These are phyloP conservation scores for Graphium sp. DNA, from an alignment of 2,329 filamentous ascomycete genomes.

Conservation along the genomic window DNA sequence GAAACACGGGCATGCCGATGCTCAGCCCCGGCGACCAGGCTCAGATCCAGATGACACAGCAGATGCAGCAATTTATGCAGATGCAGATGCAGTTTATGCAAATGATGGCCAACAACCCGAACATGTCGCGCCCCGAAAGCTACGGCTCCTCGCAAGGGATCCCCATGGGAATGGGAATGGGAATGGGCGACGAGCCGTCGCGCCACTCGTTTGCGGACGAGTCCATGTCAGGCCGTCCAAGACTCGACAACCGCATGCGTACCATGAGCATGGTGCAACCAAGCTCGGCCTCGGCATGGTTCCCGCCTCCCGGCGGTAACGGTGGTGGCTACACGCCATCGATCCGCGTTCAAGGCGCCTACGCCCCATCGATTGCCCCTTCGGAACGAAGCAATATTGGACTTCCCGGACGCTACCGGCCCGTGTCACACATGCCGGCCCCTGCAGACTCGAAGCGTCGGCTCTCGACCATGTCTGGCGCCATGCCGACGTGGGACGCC, in stretches of 20 bases:
- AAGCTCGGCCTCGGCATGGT: slow-evolving; percentile 38
- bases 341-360: slow-evolving; percentile 38
- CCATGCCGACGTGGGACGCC: slow-evolving; percentile 14
- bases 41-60: slow-evolving; percentile 65
- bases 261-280: slow-evolving; percentile 78
- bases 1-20: slow-evolving; percentile 15
- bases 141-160: no score
- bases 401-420: slow-evolving; percentile 75
- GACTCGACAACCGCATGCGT: slow-evolving; percentile 32
- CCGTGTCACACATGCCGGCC: slow-evolving; percentile 52
- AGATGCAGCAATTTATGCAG: slow-evolving; percentile 79
- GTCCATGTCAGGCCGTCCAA: slow-evolving; percentile 17
- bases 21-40: slow-evolving; percentile 51
- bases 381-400: slow-evolving; percentile 92
- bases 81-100: slow-evolving; percentile 95
- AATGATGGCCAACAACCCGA: slow-evolving; percentile 47
- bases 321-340: slow-evolving; percentile 35
- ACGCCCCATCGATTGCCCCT: slow-evolving; percentile 82
- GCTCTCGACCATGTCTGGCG: slow-evolving; percentile 19
- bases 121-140: no score
- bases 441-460: slow-evolving; percentile 11
- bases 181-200: slow-evolving; percentile 23
- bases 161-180: slow-evolving; percentile 5
- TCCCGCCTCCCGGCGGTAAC: slow-evolving; percentile 24
- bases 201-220: slow-evolving; percentile 30